Base-by-base conservation (phyloP, 2,329 filamentous ascomycete genomes). In the Fusarium chlamydosporum region DNA sequence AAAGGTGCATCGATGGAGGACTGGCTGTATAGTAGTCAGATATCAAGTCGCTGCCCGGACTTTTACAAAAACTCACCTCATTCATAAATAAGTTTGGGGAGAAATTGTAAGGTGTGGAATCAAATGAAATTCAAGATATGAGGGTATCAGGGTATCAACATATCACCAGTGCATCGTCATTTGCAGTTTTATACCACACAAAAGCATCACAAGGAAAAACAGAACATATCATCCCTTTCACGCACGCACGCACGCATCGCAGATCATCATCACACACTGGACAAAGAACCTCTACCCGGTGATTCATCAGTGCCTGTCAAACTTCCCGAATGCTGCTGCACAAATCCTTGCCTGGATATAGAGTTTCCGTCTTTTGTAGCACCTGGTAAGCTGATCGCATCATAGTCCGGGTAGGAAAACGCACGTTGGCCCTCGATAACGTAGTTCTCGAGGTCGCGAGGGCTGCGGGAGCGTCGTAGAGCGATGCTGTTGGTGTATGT, bases 301-400 rank as follows among this genome's bases (percentile, higher is more conserved):
- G 65, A 68, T 15, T 38, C 47, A 50, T 50, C 33, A 31, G 42
- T 45, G 15, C 46, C 47, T 18, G 50, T 67, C 61, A 52, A 35
- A 16, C 60, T 68, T 6, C 61, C 65, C 10, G 35, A 35, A 26
- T 42, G 46, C 50, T 68, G 35, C 20, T 65, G 35, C 47, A 65
- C 37, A 11, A 57, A 47, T 2, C 41, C 58, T 31, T 56, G 65
- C 2, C 27, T 35, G 3, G 65, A 61, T 4, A 51, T 68, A 4
- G 60, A 65, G 6, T 51, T 60, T 18, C 37, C 34, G 20, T 65
- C 65, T 68, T 68, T 68, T 16, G 33, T 47, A 9, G 47, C 47
- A 50, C 55, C 65, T 68, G 65, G 65, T 66, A 68, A 68, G 60
- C 65, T 65, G 54, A 61, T 54, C 51, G 65, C 42, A 48, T 65